These are phyloP conservation scores for Monosporascus sp. DNA, from an alignment of 2,329 filamentous ascomycete genomes.

Conservation along the genomic window DNA sequence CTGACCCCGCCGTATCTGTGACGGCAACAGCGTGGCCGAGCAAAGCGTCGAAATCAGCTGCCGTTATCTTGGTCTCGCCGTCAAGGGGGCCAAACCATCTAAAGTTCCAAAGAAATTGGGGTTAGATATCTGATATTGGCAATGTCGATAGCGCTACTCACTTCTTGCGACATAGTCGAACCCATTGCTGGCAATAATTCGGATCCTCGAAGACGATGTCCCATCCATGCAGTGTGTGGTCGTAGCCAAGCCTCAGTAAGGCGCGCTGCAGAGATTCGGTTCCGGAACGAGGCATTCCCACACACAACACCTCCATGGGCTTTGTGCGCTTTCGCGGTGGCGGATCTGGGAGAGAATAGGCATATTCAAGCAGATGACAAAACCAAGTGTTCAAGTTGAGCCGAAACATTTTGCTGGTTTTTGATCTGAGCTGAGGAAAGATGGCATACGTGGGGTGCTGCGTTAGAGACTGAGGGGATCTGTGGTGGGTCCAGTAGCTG, in stretches of 20 bases:
- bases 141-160: not conserved
- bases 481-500: too few relatives aligned
- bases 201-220: slow-evolving; percentile 26
- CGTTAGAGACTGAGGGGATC: too few relatives aligned
- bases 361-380: slow-evolving; percentile 10
- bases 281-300: slow-evolving; percentile 27
- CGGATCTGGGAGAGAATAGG: slow-evolving; percentile 15
- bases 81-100: slow-evolving; percentile 9
- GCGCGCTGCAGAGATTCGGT: slow-evolving; percentile 30
- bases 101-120: too few relatives aligned
- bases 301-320: slow-evolving; percentile 29
- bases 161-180: slow-evolving; percentile 20
- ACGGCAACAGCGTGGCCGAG: slow-evolving; percentile 29
- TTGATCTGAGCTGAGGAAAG: too few relatives aligned
- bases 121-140: too few relatives aligned
- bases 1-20: slow-evolving; percentile 34
- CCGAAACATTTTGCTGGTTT: too few relatives aligned
- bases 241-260: slow-evolving; percentile 24
- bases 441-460: too few relatives aligned
- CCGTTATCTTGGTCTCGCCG: slow-evolving; percentile 10
- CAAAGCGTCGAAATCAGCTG: slow-evolving; percentile 21
- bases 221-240: slow-evolving; percentile 30
- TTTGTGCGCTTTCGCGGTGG: slow-evolving; percentile 22
- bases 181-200: slow-evolving; percentile 17
- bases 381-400: slow-evolving; percentile 6